Base-by-base conservation (phyloP, 2,329 filamentous ascomycete species). In the Claviceps sp. region DNA sequence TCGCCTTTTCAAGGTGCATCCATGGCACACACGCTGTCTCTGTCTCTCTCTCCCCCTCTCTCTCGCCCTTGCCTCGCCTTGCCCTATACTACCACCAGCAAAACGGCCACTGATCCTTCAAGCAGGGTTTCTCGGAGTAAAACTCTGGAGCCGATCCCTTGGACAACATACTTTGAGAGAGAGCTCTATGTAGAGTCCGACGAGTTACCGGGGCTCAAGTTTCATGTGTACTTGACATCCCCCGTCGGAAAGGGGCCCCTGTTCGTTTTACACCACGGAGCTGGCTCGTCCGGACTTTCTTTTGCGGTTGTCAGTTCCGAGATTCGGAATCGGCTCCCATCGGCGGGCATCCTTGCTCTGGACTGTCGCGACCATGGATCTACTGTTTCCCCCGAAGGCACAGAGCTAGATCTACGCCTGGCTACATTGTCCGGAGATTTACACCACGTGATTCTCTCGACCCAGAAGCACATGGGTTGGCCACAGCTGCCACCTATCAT, bases 261-360 rank as follows among this genome's bases (percentile, higher is more conserved):
- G 5, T 90, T 98, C 67, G 85, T 97, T 54, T 88, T 87, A 69
- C 93, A 98, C 64, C 93, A 98, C 69, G 93, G 93, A 41, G 93
- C 88, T 42, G 93, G 93, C 16, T 95, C 90, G 4, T 95, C 90
- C 0, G 94, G 87, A 6, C 78, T 97, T 54, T 95, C 89, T 2
- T 98, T 97, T 68, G 90, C 90, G 5, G 75, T 88, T 4, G 81
- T 95, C 55, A 81, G 84, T 2, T 76, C 80, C 45, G 86, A 94
- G 64, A 81, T 97, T 55, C 79, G 84, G 50, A 87, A 85, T 64
- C 75, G 80, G 6, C 73, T 95, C 43, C 88, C 93, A 0, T 74
- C 80, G 6, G 87, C 90, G 2, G 94, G 93, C 1, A 78, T 97
- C 42, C 75, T 98, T 19, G 88, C 89, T 3, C 66, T 90, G 11